These are phyloP conservation scores for Botrytis deweyae DNA, from an alignment of 2,329 filamentous ascomycete species.

Conservation along the genomic window DNA sequence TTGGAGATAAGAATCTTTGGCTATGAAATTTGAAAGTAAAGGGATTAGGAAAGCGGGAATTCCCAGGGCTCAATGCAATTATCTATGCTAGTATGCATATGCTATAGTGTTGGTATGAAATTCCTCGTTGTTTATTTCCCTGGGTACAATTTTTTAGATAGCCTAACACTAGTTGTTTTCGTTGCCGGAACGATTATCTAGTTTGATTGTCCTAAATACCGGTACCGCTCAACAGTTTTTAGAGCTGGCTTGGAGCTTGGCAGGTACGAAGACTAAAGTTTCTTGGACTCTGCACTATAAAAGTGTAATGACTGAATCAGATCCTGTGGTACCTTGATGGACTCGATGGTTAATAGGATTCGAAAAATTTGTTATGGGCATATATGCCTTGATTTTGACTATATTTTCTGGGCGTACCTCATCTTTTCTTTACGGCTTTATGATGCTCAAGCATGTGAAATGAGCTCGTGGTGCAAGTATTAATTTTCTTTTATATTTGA, in stretches of 20 bases:
- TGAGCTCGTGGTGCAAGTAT: too few species aligned
- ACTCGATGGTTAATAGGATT: not conserved
- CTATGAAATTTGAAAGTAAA: not conserved
- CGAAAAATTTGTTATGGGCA: not conserved
- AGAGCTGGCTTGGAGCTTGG: not conserved
- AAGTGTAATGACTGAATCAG: not conserved
- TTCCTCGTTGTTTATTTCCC: not conserved
- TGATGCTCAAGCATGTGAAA: too few species aligned
- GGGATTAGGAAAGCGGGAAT: accelerated
- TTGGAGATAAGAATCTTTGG: not conserved
- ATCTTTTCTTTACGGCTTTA: too few species aligned
- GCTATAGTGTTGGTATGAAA: not conserved
- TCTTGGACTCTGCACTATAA: not conserved
- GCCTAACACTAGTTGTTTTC: not conserved
- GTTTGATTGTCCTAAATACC: not conserved
- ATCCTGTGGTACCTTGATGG: not conserved
- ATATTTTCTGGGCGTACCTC: not conserved
- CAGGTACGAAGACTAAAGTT: not conserved
- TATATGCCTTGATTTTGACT: not conserved
- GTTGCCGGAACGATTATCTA: not conserved
- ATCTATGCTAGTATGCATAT: not conserved
- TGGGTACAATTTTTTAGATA: not conserved
- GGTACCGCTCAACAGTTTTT: not conserved
- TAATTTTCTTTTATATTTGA: too few species aligned
- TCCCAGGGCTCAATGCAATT: not conserved